Conservation (phyloP, 805 yeast genomes). For the Sungouiella blattae region DNA sequence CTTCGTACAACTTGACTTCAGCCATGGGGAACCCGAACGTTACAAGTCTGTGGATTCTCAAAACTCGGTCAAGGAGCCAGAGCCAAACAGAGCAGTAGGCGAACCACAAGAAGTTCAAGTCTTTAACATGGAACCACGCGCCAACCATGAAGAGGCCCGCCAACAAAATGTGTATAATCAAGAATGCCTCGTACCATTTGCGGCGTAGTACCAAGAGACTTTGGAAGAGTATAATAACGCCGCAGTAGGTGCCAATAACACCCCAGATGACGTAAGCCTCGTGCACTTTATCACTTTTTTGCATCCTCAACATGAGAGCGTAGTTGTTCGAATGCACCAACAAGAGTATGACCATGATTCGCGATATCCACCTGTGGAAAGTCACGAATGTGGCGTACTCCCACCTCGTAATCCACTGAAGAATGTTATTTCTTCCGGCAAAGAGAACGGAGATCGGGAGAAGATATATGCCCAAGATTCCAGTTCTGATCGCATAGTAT, state of each 20-base stretch:
- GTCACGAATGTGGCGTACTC: slow-evolving; percentile 48
- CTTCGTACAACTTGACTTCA: slow-evolving; percentile 36
- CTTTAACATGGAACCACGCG: slow-evolving; percentile 44
- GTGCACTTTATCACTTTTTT: slow-evolving; percentile 6
- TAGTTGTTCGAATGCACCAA: slow-evolving; percentile 36
- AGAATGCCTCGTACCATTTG: slow-evolving; percentile 43
- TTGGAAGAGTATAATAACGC: slow-evolving; percentile 43
- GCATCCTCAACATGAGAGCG: not conserved
- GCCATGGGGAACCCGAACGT: slow-evolving; percentile 61
- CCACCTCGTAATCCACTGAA: slow-evolving; percentile 38
- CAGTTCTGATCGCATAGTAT: slow-evolving; percentile 30
- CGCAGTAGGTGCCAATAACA: slow-evolving; percentile 40
- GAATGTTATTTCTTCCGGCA: slow-evolving; percentile 18
- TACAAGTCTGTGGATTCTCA: slow-evolving; percentile 52
- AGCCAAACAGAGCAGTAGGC: slow-evolving; percentile 14
- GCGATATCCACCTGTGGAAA: slow-evolving; percentile 56
- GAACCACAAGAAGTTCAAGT: slow-evolving; percentile 22
- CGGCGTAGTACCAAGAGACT: slow-evolving; percentile 45
- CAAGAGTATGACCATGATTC: slow-evolving; percentile 41
- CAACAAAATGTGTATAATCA: slow-evolving; percentile 30
- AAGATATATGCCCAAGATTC: slow-evolving; percentile 14
- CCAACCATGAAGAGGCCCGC: slow-evolving; percentile 44
- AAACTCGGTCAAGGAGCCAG: slow-evolving; percentile 33
- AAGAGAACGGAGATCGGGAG: slow-evolving; percentile 14
- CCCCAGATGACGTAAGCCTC: slow-evolving; percentile 30